Evolutionary conservation across 345 rosid genomes (phyloP), one percentile per base, ranked within the genome.

Genomic region (Populus deltoides): DNA sequence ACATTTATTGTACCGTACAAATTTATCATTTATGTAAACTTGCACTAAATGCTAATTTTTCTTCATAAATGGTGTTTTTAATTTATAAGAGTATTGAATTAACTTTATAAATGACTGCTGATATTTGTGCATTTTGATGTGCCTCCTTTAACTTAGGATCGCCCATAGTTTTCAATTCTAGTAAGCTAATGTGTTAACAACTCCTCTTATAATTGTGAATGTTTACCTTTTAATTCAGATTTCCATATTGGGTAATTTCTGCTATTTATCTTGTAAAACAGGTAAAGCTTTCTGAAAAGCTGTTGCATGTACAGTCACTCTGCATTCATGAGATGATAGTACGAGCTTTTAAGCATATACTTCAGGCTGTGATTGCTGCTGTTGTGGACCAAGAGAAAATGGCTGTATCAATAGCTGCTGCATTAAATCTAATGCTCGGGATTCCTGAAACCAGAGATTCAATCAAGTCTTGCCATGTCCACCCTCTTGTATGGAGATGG

Each of bases 321-420:
- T 96, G 97, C 86, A 87, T 92, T 75, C 98, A 95, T 77, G 99
- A 95, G 92, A 95, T 95, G 99, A 90, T 95, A 79, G 97, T 91
- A 80, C 84, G 99, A 73, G 99, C 97, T 73, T 92, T 92, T 82
- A 95, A 95, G 88, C 98, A 93, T 77, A 83, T 93, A 81, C 90
- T 95, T 79, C 98, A 82, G 87, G 96, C 94, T 55, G 94, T 93
- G 83, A 88, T 95, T 86, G 91, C 99, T 85, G 89, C 89, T 68
- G 89, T 84, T 63, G 79, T 20, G 68, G 82, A 89, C 83, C 86
- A 87, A 78, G 90, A 89, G 74, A 87, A 85, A 80, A 78, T 95
- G 84, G 94, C 98, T 73, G 84, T 75, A 61, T 84, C 91, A 74
- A 86, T 93, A 79, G 96, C 97, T 78, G 91, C 92, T 85, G 94